Evolutionary conservation across 2,329 filamentous ascomycete genomes (phyloP), one percentile per base, ranked within the genome.

Genomic region (Davidsoniella neocaledoniae): DNA sequence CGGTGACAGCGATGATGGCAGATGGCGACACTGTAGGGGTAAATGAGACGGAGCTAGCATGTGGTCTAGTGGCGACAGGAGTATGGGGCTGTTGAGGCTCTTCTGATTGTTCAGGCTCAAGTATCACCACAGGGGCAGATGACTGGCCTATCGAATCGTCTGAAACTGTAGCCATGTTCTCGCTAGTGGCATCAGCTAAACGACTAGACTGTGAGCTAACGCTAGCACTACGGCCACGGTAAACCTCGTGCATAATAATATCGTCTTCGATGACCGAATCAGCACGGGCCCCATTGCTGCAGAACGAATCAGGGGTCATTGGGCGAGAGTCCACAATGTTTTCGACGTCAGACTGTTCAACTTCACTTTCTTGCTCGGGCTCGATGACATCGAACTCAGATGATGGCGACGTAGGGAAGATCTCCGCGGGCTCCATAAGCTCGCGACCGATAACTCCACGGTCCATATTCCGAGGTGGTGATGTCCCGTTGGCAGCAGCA

Each of bases 391-490:
- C n/a, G 41, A 25, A 25, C 14, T 43, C 25, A 5, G 41, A 43
- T 12, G 8, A 16, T 21, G 19, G 19, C 5, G 41, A 25, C 4
- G 46, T 40, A 36, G 51, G 21, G 21, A 49, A 40, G 26, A 53
- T 42, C 43, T 53, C 46, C 37, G 39, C 51, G 2, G 51, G 42
- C 14, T 53, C 46, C 51, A 53, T 53, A 23, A 53, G 53, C 45
- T 55, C 54, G 25, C 53, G 50, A n/a, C 54, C 54, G 9, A 54
- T 43, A 7, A 53, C 54, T 19, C 54, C 53, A 29, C 54, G 51
- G 25, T 53, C 51, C 46, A 53, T 45, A 23, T 49, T 53, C 6
- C 45, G 26, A 7, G 43, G 46, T 21, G 52, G 45, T 12, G 26
- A 23, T 8, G 46, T 33, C 2, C 39, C 43, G 23, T 40, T 26